These are phyloP conservation scores for Trichoderma koningii DNA, from an alignment of 2,329 filamentous ascomycete species.

Conservation along the genomic window DNA sequence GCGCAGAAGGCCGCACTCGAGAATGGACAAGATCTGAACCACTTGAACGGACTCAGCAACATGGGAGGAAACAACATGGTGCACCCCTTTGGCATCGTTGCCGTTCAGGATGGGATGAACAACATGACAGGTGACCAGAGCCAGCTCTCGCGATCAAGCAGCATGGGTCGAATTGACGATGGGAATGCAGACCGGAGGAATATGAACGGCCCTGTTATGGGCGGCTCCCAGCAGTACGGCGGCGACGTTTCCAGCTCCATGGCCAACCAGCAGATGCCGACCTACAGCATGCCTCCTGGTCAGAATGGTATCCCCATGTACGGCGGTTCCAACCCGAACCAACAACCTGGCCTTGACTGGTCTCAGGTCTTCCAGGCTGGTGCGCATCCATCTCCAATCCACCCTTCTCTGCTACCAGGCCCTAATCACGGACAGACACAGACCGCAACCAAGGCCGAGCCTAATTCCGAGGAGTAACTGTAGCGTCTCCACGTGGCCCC, in stretches of 20 bases:
- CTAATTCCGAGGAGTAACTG: slow-evolving; percentile 54
- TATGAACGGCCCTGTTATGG: slow-evolving; percentile 56
- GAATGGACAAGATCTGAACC: slow-evolving; percentile 57
- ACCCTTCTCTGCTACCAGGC: slow-evolving; percentile 51
- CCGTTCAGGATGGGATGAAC: slow-evolving; percentile 59
- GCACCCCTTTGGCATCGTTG: slow-evolving; percentile 60
- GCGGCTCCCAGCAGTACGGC: slow-evolving; percentile 57
- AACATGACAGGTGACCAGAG: slow-evolving; percentile 62
- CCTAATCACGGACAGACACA: slow-evolving; percentile 69
- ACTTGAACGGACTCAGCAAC: slow-evolving; percentile 63
- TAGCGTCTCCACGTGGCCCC: slow-evolving; percentile 38
- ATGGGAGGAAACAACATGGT: slow-evolving; percentile 60
- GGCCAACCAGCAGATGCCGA: slow-evolving; percentile 64
- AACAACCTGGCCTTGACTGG: slow-evolving; percentile 70
- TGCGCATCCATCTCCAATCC: slow-evolving; percentile 63
- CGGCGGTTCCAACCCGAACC: slow-evolving; percentile 60
- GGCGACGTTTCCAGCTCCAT: slow-evolving; percentile 62
- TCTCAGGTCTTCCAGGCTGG: slow-evolving; percentile 76
- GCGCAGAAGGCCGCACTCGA: slow-evolving; percentile 59
- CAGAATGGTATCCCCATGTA: slow-evolving; percentile 68
- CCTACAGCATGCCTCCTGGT: slow-evolving; percentile 63
- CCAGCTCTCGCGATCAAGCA: slow-evolving; percentile 63
- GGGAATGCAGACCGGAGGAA: slow-evolving; percentile 59
- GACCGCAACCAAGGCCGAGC: slow-evolving; percentile 69
- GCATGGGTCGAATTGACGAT: slow-evolving; percentile 60